Evolutionary conservation across 768 basidiomycete species (phyloP), one percentile per base, ranked within the genome.

Genomic region (Psilocybe cyanescens): DNA sequence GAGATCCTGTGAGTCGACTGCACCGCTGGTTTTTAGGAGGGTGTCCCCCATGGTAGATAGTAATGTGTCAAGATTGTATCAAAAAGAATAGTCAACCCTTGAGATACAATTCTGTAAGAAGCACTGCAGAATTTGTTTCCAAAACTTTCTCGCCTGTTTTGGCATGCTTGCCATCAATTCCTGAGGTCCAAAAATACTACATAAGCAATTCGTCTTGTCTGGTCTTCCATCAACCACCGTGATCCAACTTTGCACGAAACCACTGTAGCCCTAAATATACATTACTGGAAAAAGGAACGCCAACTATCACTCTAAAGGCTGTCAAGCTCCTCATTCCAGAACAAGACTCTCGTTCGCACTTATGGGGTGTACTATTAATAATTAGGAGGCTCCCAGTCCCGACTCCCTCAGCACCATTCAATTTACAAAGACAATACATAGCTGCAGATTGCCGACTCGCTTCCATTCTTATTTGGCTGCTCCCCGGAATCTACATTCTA

Each of bases 91-190:
- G 55, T 57, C 30, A 37, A 49, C 19, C 3, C 29, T 17, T 46
- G 24, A 52, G 24, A 16, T 46, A 16, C 11, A 29, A 11, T 33
- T 58, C 12, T n/a, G 44, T 24, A 24, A 24, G 6, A 17, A 44
- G 39, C 19, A 39, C 28, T 33, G 24, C 35, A 47, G 45, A 31
- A 17, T 41, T 37, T 29, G 31, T 45, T 47, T 29, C 48, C 60
- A 62, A 65, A 68, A 65, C 57, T 64, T 68, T 65, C 60, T 46
- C 39, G 62, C 39, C 57, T 68, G 59, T 68, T 68, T 68, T 64
- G 67, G 63, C 51, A 30, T 68, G 67, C 67, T 68, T 68, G 64
- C 44, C 60, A 57, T 49, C 45, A 29, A 28, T 50, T 30, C 9
- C 30, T 8, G 8, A 37, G 17, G 14, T n/a, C 48, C 49, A 55